Percentiles rank a stretch among this genome's conserved stretches.
These are phyloP conservation scores for Saccharomycopsis crataegensis DNA, from an alignment of 1,139 yeast genomes.

Conservation along the genomic window DNA sequence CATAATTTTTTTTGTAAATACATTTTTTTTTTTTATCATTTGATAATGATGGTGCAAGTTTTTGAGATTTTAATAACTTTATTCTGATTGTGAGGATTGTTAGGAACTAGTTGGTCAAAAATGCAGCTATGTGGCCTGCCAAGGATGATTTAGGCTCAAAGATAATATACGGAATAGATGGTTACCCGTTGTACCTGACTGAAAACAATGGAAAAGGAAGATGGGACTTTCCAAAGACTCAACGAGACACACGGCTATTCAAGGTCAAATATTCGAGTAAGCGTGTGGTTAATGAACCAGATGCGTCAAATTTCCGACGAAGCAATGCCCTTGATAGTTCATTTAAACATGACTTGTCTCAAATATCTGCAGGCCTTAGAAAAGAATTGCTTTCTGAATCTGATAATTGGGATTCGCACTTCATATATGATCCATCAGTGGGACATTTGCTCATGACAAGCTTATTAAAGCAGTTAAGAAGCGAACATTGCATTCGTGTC, in stretches of 20 bases:
- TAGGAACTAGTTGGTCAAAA: background rate
- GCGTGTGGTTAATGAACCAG: background rate
- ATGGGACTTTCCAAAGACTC: background rate
- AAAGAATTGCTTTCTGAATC: slow-evolving; percentile 1
- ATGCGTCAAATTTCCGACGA: background rate
- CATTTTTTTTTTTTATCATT: no score
- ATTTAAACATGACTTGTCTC: no score
- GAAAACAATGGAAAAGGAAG: background rate
- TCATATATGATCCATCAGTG: slow-evolving; percentile 9
- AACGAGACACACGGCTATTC: background rate
- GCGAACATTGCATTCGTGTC: background rate
- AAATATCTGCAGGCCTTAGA: background rate
- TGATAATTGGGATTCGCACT: slow-evolving; percentile 4
- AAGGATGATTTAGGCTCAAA: background rate
- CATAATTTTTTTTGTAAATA: no score
- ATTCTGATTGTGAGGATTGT: background rate
- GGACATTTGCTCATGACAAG: background rate
- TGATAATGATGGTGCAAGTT: no score
- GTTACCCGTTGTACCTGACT: background rate
- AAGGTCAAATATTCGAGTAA: slow-evolving; percentile 12
- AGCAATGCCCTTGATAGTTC: no score
- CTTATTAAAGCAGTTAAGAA: background rate
- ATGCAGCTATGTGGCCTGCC: slow-evolving; percentile 14
- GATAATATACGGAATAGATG: slow-evolving; percentile 11
- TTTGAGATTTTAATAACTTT: no score